Evolutionary conservation across 257 asterid genomes (phyloP), one percentile per base, ranked within the genome.

Genomic region (Fraxinus anomala): DNA sequence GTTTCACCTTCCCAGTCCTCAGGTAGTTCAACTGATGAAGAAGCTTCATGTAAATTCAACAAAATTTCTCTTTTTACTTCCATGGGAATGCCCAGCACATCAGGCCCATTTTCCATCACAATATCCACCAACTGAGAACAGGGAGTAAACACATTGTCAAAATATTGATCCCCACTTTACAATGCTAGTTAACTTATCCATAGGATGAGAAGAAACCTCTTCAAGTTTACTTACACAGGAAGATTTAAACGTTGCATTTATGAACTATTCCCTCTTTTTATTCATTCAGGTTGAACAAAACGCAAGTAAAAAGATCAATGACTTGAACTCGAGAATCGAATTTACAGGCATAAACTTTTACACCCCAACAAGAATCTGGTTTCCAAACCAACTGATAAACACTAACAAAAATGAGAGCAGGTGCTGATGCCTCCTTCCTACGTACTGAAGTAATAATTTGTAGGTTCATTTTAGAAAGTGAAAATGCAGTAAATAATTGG

Each of bases 1-100:
- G 94, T 77, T 3, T 92, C 89, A 77, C 97, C 97, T 86, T 96
- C 97, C 98, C 99, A 96, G 68, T 92, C 99, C 85, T 92, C 97
- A 0, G 98, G 91, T 2, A 87, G 83, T 24, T 91, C 98, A 24
- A 90, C 14, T 3, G 89, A 70, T 10, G 96, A 89, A 75, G 89
- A 83, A 9, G 89, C 90, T 72, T 91, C 96, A 1, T 89, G 89
- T 74, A 96, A 87, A 90, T 89, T 96, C 88, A 91, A 82, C 80
- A 96, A 69, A 68, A 92, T 83, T 77, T 91, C 96, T 83, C 87
- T 83, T 78, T 89, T 92, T 8, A 92, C 89, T 75, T 92, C 98
- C 89, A 83, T 81, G 13, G 98, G 96, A 76, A 88, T 81, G 59
- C 83, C 88, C 61, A 91, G 74, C 28, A 84, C 89, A 63, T 94